Base-by-base conservation (phyloP, 495 filamentous ascomycete genomes). In the Aspergillus panamensis region DNA sequence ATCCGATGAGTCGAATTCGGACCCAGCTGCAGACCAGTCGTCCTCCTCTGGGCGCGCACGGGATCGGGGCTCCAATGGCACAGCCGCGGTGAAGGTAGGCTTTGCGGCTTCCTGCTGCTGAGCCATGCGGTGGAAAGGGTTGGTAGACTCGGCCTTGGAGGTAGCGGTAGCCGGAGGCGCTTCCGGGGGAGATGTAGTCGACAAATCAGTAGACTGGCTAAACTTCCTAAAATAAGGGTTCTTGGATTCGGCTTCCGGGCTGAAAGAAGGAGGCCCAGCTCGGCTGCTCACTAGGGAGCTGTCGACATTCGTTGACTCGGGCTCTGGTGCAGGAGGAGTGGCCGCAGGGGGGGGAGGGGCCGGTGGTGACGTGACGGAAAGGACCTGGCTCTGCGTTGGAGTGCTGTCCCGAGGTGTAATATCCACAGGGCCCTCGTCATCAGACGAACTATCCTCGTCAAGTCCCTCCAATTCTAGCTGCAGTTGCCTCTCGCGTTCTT, bases 91-190 rank as follows among this genome's bases (percentile, higher is more conserved):
- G 47, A 74, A 72, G n/a, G 68, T 55, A 13, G 71, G 66, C 57
- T 69, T 75, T 40, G 62, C 45, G 16, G 62, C 61, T 30, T 76
- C 73, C 58, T 74, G 76, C 59, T 82, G 87, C 13, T 82, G 87
- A 8, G 87, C 82, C 47, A 96, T 78, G 47, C 92, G 89, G 72
- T 94, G 91, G 84, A 98, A 98, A n/a, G 94, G 94, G 65, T 98
- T 98, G 33, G 88, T 95, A 20, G 90, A 91, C 53, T 85, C 82
- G 25, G 77, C 64, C 21, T 64, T 66, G 16, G 76, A 63, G 16
- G 72, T 25, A 25, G 25, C 55, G 32, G 62, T 29, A 31, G 49
- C 35, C 51, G 72, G 73, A 43, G 78, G 66, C 31, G 67, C 57
- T 33, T 76, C 70, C 37, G 50, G 40, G 5, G 51, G 21, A 19